These are phyloP conservation scores for Cutaneotrichosporon sp. DNA, from an alignment of 1,284 basidiomycete species.

Conservation along the genomic window DNA sequence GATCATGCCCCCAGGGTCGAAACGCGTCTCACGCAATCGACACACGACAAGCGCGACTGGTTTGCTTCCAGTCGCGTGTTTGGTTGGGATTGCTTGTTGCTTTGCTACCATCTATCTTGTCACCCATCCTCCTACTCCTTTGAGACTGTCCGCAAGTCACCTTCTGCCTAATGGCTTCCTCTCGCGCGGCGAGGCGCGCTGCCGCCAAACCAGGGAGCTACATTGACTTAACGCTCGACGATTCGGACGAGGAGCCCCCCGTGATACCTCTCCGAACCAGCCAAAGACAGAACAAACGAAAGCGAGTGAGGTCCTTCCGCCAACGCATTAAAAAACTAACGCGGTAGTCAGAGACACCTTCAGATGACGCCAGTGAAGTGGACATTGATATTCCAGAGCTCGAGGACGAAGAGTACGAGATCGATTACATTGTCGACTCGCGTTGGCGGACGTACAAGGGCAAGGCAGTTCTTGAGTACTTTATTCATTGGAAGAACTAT, in stretches of 20 bases:
- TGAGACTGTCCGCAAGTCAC: too few species aligned
- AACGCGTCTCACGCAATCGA: too few species aligned
- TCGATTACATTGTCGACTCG: conserved; percentile 40
- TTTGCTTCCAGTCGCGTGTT: too few species aligned
- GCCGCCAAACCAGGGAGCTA: not conserved
- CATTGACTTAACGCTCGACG: conserved; percentile 1
- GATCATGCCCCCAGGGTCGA: too few species aligned
- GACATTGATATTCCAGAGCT: conserved; percentile 11
- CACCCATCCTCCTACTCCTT: too few species aligned
- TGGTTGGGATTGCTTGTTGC: too few species aligned
- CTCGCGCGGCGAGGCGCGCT: not conserved
- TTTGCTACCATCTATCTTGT: too few species aligned
- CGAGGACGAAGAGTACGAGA: conserved; percentile 37
- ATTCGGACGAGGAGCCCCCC: not conserved
- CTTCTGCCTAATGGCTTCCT: too few species aligned
- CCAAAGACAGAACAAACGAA: not conserved
- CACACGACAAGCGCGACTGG: too few species aligned
- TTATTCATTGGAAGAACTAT: conserved; percentile 41
- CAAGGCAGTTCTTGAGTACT: conserved; percentile 28
- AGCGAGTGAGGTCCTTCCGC: not conserved
- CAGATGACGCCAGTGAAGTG: not conserved
- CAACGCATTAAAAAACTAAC: not conserved
- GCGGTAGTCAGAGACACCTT: not conserved
- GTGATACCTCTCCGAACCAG: not conserved
- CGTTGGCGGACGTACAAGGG: conserved; percentile 18